These are phyloP conservation scores for Bacidia rubella DNA, from an alignment of 495 filamentous ascomycete species.

Conservation along the genomic window DNA sequence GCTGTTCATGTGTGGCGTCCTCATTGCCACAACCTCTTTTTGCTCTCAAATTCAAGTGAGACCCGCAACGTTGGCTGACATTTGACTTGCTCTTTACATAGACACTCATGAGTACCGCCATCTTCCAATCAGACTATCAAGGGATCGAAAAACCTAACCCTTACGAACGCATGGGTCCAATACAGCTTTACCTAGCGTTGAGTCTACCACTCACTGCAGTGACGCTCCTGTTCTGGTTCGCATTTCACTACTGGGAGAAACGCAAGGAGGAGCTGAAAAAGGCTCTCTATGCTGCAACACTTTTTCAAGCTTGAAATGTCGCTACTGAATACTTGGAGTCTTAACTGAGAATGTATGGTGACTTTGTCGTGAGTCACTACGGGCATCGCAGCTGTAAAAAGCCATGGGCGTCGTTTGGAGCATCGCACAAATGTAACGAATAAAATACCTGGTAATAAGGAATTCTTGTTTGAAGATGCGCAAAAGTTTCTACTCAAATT, in stretches of 20 bases:
- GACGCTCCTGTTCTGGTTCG: slow-evolving; percentile 11
- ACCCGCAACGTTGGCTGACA: not conserved
- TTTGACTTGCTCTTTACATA: slow-evolving; percentile 13
- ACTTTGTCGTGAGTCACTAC: no score
- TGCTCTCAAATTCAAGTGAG: not conserved
- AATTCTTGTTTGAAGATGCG: no score
- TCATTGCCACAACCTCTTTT: not conserved
- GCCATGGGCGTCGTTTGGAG: no score
- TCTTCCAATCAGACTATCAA: slow-evolving; percentile 15
- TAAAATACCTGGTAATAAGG: no score
- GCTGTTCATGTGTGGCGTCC: not conserved
- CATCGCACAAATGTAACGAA: no score
- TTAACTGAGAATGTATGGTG: no score
- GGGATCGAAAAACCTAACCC: not conserved
- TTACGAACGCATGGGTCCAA: slow-evolving; percentile 2
- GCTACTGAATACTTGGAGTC: no score
- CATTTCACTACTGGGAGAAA: slow-evolving; percentile 11
- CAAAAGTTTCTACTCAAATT: no score
- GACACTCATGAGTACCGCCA: slow-evolving; percentile 25
- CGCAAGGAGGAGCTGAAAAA: not conserved
- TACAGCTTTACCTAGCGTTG: slow-evolving; percentile 9
- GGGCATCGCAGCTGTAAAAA: no score
- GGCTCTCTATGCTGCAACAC: no score
- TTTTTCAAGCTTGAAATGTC: no score
- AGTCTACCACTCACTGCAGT: slow-evolving; percentile 12